These are phyloP conservation scores for Leccinum longicurvipes DNA, from an alignment of 768 basidiomycete genomes.

Conservation along the genomic window DNA sequence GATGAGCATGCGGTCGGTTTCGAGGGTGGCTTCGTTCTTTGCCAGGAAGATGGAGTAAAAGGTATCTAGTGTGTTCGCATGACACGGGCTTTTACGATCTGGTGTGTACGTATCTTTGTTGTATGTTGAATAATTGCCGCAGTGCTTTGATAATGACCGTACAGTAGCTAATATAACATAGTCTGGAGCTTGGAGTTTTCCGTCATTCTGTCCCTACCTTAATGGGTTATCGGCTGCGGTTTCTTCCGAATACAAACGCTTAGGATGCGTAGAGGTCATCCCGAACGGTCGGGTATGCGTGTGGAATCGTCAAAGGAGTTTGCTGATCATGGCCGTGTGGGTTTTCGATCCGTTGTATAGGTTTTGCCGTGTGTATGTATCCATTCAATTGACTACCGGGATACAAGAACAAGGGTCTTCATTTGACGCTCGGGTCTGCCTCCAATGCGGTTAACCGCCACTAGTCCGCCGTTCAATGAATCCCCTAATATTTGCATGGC, in stretches of 20 bases:
- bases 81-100: slow-evolving; percentile 18
- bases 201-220: background rate
- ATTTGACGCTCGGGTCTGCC: background rate
- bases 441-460: slow-evolving; percentile 23
- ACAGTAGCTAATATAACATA: slow-evolving; percentile 5
- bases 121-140: slow-evolving; percentile 13
- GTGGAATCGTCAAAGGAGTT: background rate
- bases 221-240: background rate
- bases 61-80: slow-evolving; percentile 9
- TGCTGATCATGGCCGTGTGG: slow-evolving; percentile 17
- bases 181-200: background rate
- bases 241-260: slow-evolving; percentile 9
- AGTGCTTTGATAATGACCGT: slow-evolving; percentile 13
- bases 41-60: slow-evolving; percentile 30
- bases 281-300: slow-evolving; percentile 2
- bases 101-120: slow-evolving; percentile 8
- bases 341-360: background rate
- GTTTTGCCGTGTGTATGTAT: background rate
- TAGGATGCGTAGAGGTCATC: slow-evolving; percentile 7
- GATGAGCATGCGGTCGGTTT: slow-evolving; percentile 39
- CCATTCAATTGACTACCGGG: slow-evolving; percentile 10
- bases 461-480: slow-evolving; percentile 74
- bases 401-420: slow-evolving; percentile 2
- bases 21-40: slow-evolving; percentile 48
- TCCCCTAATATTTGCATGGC: slow-evolving; percentile 72